A percentile compares a stretch with the other conserved stretches of the same genome.
Evolutionary conservation across 352 stramenopile species (phyloP).

Genomic region (Peronospora belbahrii): DNA sequence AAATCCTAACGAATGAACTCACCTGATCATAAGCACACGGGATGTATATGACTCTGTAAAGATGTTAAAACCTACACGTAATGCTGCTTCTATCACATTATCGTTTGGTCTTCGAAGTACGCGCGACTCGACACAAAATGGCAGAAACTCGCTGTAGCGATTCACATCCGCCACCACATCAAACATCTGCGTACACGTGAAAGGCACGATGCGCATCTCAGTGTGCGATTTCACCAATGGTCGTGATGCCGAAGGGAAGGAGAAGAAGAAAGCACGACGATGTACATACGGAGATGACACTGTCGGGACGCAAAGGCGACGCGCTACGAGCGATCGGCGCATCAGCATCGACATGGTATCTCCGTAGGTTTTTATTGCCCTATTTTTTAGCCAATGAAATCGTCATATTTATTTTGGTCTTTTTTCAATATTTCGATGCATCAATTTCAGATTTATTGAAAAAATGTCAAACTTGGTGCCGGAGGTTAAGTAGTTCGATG

Average conservation of each 20-base stretch:
- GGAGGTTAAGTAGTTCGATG: too few species aligned
- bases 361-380: neutral
- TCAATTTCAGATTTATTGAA: too few species aligned
- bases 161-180: slow-evolving; percentile 72
- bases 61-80: slow-evolving; percentile 71
- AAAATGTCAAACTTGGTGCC: slow-evolving; percentile 23
- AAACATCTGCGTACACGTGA: slow-evolving; percentile 71
- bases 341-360: slow-evolving; percentile 20
- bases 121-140: slow-evolving; percentile 73
- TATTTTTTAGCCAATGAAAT: slow-evolving; percentile 13
- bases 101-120: slow-evolving; percentile 61
- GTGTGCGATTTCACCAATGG: slow-evolving; percentile 62
- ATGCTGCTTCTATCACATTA: slow-evolving; percentile 71
- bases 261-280: slow-evolving; percentile 40
- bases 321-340: slow-evolving; percentile 1
- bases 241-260: slow-evolving; percentile 41
- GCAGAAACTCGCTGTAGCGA: slow-evolving; percentile 66
- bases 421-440: too few species aligned
- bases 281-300: neutral
- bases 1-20: neutral
- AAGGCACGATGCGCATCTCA: slow-evolving; percentile 69
- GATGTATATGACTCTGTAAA: slow-evolving; percentile 83
- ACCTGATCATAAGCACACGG: slow-evolving; percentile 70
- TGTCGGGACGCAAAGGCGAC: slow-evolving; percentile 6
- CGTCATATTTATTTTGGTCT: neutral